Percentiles rank a stretch among this genome's conserved stretches.
These are phyloP conservation scores for Xerophyta viscosa DNA, from an alignment of 106 monocot genomes.

Conservation along the genomic window DNA sequence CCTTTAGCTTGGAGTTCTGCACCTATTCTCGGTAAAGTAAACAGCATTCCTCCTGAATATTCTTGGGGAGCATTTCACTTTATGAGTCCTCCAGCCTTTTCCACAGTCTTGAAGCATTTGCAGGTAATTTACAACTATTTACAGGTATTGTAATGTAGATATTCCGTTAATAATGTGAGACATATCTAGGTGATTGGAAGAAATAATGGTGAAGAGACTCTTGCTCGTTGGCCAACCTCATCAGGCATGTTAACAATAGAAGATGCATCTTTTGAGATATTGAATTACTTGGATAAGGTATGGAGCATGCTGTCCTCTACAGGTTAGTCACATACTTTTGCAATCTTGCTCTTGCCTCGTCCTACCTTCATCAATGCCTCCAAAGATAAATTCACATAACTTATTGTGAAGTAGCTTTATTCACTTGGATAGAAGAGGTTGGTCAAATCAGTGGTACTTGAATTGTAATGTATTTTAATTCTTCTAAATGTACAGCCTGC, in stretches of 20 bases:
- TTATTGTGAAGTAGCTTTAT: no score
- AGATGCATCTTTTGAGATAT: slow-evolving; percentile 66
- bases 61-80: slow-evolving; percentile 83
- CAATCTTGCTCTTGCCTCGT: no score
- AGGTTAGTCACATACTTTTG: slow-evolving; percentile 30
- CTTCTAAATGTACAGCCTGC: no score
- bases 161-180: slow-evolving; percentile 1
- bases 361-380: no score
- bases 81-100: slow-evolving; percentile 84
- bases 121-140: no score
- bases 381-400: no score
- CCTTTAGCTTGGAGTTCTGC: slow-evolving; percentile 94
- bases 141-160: slow-evolving; percentile 45
- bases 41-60: slow-evolving; percentile 90
- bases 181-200: slow-evolving; percentile 76
- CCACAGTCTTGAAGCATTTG: slow-evolving; percentile 83
- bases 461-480: no score
- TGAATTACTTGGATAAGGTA: slow-evolving; percentile 67
- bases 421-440: no score
- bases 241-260: slow-evolving; percentile 73
- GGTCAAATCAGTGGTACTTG: no score
- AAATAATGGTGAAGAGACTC: slow-evolving; percentile 94
- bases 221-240: slow-evolving; percentile 90
- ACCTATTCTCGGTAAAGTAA: slow-evolving; percentile 64
- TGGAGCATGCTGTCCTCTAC: slow-evolving; percentile 82